Evolutionary conservation across 1,284 basidiomycete species (phyloP), one percentile per base, ranked within the genome.

Genomic region (Microbotryum lychnidis-dioicae): DNA sequence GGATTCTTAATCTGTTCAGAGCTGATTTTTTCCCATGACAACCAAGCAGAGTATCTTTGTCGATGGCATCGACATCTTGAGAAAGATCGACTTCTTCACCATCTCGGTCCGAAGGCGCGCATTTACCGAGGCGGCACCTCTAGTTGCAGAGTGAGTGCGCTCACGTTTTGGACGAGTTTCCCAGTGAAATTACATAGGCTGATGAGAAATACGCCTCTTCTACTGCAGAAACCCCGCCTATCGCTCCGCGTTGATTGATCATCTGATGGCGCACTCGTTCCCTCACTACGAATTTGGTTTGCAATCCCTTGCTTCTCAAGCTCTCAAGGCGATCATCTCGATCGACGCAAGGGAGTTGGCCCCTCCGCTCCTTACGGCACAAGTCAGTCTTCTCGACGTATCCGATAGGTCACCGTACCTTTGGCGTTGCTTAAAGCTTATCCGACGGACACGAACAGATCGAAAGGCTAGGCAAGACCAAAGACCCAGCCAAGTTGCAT

Each of bases 21-120:
- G 31, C 49, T 52, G 37, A 63, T 68, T 18, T 20, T 29, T 3
- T 25, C 31, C 20, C 3, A 62, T 69, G 37, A 18, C 12, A 14
- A 42, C 12, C 37, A 42, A 6, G 31, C 70, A 94, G 90, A 84
- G 81, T 55, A 76, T 92, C 57, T 93, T 97, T 73, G 87, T 90
- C 47, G 86, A 93, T 75, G 96, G 96, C 1, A 97, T 99, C 63
- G 89, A 92, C 70, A 85, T 97, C 20, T 79, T 99, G 42, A 81
- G 85, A 51, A 87, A 89, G 74, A 91, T 90, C 1, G 96, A 98
- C 76, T 98, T 97, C 75, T 96, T 91, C 76, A 86, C 91, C 21
- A 88, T 98, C 54, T 89, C 91, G 66, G 81, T 92, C 10, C 79
- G 90, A 37, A 81, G 87, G 62, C 88, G 88, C 69, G 86, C 93